phyloP scores from a whole-genome alignment of 257 asterid genomes.

The Galeopsis tetrahit region DNA sequence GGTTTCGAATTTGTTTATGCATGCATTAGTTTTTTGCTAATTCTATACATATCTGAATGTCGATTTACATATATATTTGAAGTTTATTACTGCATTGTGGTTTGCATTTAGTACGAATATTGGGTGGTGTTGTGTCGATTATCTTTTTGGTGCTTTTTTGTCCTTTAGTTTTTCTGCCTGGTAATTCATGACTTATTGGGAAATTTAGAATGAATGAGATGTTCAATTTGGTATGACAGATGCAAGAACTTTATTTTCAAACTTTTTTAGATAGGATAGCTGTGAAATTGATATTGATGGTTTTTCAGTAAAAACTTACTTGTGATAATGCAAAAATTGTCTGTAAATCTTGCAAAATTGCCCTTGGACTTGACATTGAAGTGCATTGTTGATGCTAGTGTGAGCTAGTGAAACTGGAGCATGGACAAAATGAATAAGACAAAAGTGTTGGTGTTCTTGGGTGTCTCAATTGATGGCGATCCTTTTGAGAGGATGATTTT shows the following conservation, averaged over 20 bases:
- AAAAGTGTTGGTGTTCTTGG: constrained; percentile 76
- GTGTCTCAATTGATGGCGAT: constrained; percentile 93
- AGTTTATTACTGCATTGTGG: constrained; percentile 18
- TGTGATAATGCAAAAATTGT: neutral
- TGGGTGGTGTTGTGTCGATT: neutral
- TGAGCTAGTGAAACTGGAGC: constrained; percentile 47
- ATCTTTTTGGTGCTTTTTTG: neutral
- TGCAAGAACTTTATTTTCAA: constrained; percentile 4
- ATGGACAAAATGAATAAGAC: constrained; percentile 59
- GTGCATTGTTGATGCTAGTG: constrained; percentile 33
- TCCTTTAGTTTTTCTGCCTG: neutral
- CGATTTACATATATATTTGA: neutral
- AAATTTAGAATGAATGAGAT: neutral
- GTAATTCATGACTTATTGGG: constrained; percentile 13
- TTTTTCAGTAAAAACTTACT: no score
- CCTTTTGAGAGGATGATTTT: constrained; percentile 86
- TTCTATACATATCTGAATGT: neutral
- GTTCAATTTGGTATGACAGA: neutral
- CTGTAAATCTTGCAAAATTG: neutral
- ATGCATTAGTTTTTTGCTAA: neutral
- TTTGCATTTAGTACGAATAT: constrained; percentile 13
- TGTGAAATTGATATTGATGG: neutral
- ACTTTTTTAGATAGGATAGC: constrained; percentile 5
- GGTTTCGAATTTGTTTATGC: constrained; percentile 29
- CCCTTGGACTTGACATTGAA: constrained; percentile 21